Evolutionary conservation across 1,284 basidiomycete genomes (phyloP).

Genomic region (Pyrrhoderma noxium): DNA sequence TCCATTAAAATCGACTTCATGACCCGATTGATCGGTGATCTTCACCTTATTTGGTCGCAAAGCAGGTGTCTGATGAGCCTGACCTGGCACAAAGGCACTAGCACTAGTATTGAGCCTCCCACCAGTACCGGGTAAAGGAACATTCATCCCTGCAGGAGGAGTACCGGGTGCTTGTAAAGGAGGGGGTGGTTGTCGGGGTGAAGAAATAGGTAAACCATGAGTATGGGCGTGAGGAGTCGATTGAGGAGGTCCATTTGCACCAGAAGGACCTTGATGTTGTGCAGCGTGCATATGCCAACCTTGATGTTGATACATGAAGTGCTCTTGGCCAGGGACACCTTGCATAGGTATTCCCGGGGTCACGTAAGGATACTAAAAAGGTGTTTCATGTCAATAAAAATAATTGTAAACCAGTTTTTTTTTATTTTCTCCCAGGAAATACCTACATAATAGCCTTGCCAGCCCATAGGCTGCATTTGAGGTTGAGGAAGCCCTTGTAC

Average conservation of each 20-base stretch:
- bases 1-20: slow-evolving; percentile 48
- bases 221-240: slow-evolving; percentile 26
- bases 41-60: slow-evolving; percentile 35
- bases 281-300: slow-evolving; percentile 28
- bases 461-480: slow-evolving; percentile 31
- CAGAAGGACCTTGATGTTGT: slow-evolving; percentile 23
- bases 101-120: slow-evolving; percentile 53
- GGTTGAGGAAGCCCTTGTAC: slow-evolving; percentile 35
- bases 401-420: not conserved
- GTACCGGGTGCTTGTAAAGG: slow-evolving; percentile 54
- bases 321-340: slow-evolving; percentile 24
- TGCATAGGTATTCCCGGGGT: slow-evolving; percentile 23
- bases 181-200: slow-evolving; percentile 53
- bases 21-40: slow-evolving; percentile 46
- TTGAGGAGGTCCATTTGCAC: slow-evolving; percentile 23
- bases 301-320: slow-evolving; percentile 28
- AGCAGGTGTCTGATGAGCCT: not conserved
- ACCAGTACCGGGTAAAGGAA: slow-evolving; percentile 54
- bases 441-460: slow-evolving; percentile 38
- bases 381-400: too few species aligned
- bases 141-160: slow-evolving; percentile 52
- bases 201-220: slow-evolving; percentile 36
- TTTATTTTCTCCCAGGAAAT: not conserved
- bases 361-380: slow-evolving; percentile 25
- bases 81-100: slow-evolving; percentile 52